phyloP scores from a whole-genome alignment of 2,329 filamentous ascomycete genomes.

The Stylonectria norvegica region DNA sequence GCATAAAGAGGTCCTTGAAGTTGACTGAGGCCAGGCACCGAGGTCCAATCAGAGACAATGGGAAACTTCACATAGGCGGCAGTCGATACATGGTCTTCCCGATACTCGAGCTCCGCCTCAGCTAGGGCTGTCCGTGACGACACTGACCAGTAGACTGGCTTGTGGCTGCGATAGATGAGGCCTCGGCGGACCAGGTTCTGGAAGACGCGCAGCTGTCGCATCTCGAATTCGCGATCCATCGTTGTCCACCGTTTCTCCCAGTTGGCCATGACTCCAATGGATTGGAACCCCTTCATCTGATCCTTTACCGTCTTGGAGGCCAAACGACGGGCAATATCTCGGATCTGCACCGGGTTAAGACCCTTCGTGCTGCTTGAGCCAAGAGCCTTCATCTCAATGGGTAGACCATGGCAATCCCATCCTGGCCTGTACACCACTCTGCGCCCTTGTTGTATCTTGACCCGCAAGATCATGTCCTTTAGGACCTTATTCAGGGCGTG shows the following conservation, averaged over 20 bases:
- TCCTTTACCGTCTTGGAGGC: slow-evolving; percentile 65
- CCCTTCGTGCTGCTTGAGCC: slow-evolving; percentile 47
- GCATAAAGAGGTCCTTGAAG: slow-evolving; percentile 59
- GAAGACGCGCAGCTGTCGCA: slow-evolving; percentile 71
- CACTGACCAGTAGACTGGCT: slow-evolving; percentile 84
- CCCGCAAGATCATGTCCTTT: slow-evolving; percentile 87
- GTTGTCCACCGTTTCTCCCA: slow-evolving; percentile 76
- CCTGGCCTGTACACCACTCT: slow-evolving; percentile 81
- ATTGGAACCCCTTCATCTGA: slow-evolving; percentile 70
- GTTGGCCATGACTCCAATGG: slow-evolving; percentile 76
- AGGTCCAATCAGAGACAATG: slow-evolving; percentile 45
- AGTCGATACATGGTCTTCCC: slow-evolving; percentile 67
- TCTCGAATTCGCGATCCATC: slow-evolving; percentile 73
- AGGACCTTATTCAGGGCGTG: slow-evolving; percentile 96
- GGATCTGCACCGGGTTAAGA: slow-evolving; percentile 56
- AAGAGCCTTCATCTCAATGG: slow-evolving; percentile 94
- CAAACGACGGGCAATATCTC: slow-evolving; percentile 61
- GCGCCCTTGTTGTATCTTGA: slow-evolving; percentile 68
- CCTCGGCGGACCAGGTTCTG: slow-evolving; percentile 69
- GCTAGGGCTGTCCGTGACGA: slow-evolving; percentile 76
- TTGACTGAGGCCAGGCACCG: slow-evolving; percentile 33
- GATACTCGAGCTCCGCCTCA: slow-evolving; percentile 82
- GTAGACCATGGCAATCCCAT: slow-evolving; percentile 97
- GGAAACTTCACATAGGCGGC: slow-evolving; percentile 81
- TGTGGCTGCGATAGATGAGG: slow-evolving; percentile 72